Percentiles rank a stretch among this genome's conserved stretches.
Conservation (phyloP, 768 basidiomycete genomes). For the Tylopilus sp. region DNA sequence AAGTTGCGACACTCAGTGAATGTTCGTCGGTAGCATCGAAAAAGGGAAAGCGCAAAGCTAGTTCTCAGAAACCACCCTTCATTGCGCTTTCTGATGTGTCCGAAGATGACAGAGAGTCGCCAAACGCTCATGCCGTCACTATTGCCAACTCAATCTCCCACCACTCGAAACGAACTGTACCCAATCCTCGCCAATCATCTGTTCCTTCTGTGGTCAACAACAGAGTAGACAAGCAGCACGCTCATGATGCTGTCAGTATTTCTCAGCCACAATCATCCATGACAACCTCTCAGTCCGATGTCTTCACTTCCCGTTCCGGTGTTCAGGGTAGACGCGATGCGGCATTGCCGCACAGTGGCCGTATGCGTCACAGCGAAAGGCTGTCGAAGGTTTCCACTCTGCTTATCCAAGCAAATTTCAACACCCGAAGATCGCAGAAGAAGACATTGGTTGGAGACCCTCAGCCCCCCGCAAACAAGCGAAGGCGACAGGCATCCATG, state of each 20-base stretch:
- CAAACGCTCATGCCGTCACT: not conserved
- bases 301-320: not conserved
- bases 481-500: constrained; percentile 10
- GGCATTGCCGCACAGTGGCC: not conserved
- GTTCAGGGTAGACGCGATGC: not conserved
- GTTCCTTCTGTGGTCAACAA: not conserved
- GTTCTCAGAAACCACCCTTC: constrained; percentile 18
- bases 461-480: constrained; percentile 9
- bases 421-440: not conserved
- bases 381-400: not conserved
- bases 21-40: not conserved
- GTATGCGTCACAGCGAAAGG: not conserved
- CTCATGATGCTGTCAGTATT: not conserved
- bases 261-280: not conserved
- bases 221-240: not conserved
- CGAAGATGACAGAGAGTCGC: constrained; percentile 17
- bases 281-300: not conserved
- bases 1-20: not conserved
- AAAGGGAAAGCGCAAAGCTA: constrained; percentile 20
- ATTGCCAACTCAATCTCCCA: constrained; percentile 1
- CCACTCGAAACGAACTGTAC: constrained; percentile 11
- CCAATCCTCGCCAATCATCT: constrained; percentile 2
- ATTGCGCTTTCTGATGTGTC: constrained; percentile 19
- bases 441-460: not conserved
- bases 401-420: not conserved